These are phyloP conservation scores for Lithohypha guttulata DNA, from an alignment of 2,329 filamentous ascomycete genomes.

Conservation along the genomic window DNA sequence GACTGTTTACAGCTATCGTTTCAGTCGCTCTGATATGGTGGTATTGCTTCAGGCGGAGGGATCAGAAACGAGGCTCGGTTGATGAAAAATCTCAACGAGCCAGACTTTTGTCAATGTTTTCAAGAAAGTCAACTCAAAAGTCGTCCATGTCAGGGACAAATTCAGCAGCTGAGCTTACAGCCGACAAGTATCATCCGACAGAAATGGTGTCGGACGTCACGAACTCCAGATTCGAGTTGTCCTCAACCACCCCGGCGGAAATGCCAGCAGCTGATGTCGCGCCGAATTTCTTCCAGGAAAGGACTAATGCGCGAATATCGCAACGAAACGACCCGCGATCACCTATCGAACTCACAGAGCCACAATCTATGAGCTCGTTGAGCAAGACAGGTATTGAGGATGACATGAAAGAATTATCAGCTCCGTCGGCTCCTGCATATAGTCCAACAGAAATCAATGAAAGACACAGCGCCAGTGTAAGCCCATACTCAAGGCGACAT, in stretches of 20 bases:
- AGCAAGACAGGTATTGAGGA: conserved; percentile 15
- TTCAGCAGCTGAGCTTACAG: conserved; percentile 21
- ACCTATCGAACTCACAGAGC: conserved; percentile 18
- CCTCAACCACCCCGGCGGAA: conserved; percentile 16
- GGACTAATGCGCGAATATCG: conserved; percentile 6
- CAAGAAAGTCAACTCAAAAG: conserved; percentile 9
- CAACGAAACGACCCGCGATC: conserved; percentile 16
- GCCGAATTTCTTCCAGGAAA: conserved; percentile 13
- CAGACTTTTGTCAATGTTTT: conserved; percentile 7
- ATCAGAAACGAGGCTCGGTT: neutral
- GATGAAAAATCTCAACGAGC: conserved; percentile 10
- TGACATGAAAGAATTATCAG: conserved; percentile 7
- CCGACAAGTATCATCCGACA: conserved; percentile 20
- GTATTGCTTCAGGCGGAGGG: conserved; percentile 10
- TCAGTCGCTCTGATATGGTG: conserved; percentile 17
- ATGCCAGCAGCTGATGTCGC: conserved; percentile 21
- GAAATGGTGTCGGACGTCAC: conserved; percentile 22
- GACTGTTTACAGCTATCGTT: conserved; percentile 16
- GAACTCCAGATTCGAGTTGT: conserved; percentile 19
- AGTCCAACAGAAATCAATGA: conserved; percentile 15
- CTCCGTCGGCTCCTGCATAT: conserved; percentile 20
- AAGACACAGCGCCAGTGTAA: conserved; percentile 16
- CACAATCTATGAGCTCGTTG: conserved; percentile 4
- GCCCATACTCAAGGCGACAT: conserved; percentile 16
- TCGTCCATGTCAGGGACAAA: conserved; percentile 15